These are phyloP conservation scores for Halophytophthora batemanensis DNA, from an alignment of 352 stramenopile species.

Conservation along the genomic window DNA sequence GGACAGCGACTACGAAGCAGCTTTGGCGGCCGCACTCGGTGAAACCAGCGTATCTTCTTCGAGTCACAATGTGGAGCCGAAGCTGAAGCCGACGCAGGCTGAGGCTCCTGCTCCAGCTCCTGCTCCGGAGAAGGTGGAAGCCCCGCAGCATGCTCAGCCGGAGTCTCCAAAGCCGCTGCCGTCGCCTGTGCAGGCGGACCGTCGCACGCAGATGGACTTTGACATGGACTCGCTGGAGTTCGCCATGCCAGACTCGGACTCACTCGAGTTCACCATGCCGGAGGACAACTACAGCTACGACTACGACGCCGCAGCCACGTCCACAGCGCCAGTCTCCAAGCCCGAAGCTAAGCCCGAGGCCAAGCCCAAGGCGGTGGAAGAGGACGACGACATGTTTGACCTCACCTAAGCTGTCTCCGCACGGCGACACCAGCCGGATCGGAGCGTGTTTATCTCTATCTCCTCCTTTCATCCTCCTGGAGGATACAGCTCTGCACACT, in stretches of 20 bases:
- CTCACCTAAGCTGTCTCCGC: conserved; percentile 46
- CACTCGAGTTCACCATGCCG: conserved; percentile 31
- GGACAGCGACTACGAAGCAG: conserved; percentile 34
- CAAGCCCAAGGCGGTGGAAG: conserved; percentile 13
- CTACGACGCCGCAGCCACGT: conserved; percentile 14
- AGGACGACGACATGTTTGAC: conserved; percentile 70
- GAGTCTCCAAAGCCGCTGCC: conserved; percentile 4
- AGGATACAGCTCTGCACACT: no score
- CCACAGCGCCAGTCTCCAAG: conserved; percentile 17
- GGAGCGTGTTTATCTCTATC: neutral
- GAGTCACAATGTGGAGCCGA: conserved; percentile 1
- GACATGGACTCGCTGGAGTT: conserved; percentile 70
- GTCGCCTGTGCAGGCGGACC: conserved; percentile 15
- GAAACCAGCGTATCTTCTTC: conserved; percentile 26
- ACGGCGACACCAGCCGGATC: neutral
- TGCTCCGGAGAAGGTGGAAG: conserved; percentile 1
- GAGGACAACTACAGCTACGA: conserved; percentile 14
- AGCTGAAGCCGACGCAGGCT: conserved; percentile 5
- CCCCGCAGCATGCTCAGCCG: conserved; percentile 11
- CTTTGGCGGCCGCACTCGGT: conserved; percentile 26
- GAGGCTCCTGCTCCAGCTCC: conserved; percentile 3
- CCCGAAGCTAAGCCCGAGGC: conserved; percentile 11
- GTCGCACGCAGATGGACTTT: conserved; percentile 45
- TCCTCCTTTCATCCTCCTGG: conserved; percentile 5
- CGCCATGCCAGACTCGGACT: conserved; percentile 38